phyloP scores from a whole-genome alignment of 163 green algal genomes.

The Scenedesmus sp. region DNA sequence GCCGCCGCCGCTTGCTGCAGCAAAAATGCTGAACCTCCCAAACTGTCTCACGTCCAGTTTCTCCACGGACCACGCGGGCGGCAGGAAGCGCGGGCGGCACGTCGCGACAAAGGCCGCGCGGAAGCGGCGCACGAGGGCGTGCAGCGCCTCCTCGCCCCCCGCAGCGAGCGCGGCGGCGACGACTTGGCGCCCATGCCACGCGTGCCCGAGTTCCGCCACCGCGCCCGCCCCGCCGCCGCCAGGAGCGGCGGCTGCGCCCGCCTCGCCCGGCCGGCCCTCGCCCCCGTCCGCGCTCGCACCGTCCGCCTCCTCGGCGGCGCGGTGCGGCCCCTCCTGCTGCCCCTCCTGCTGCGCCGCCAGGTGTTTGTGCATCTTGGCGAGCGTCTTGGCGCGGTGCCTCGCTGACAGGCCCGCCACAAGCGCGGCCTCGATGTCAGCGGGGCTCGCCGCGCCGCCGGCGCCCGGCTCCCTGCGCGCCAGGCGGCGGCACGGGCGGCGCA shows the following conservation, averaged over 20 bases:
- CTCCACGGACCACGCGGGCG: slow-evolving; percentile 73
- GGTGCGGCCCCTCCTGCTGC: neutral
- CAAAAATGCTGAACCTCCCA: too few relatives aligned
- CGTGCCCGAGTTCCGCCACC: slow-evolving; percentile 51
- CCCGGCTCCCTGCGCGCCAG: too few relatives aligned
- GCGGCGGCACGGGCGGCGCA: too few relatives aligned
- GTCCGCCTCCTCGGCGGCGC: neutral
- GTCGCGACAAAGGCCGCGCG: slow-evolving; percentile 77
- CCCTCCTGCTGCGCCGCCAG: neutral
- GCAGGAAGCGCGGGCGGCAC: slow-evolving; percentile 74
- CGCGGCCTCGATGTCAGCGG: slow-evolving; percentile 58
- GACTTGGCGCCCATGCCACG: slow-evolving; percentile 74
- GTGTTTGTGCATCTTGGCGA: slow-evolving; percentile 40
- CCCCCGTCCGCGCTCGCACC: neutral
- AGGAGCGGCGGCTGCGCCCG: neutral
- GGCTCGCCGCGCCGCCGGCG: neutral
- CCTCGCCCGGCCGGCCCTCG: neutral
- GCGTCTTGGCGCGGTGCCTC: slow-evolving; percentile 44
- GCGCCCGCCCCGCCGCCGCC: neutral
- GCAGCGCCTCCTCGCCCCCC: slow-evolving; percentile 71
- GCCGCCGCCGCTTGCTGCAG: too few relatives aligned
- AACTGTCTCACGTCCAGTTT: slow-evolving; percentile 66
- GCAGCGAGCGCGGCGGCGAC: slow-evolving; percentile 57
- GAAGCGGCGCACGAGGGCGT: slow-evolving; percentile 56
- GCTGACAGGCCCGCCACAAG: slow-evolving; percentile 63